Evolutionary conservation across 768 basidiomycete genomes (phyloP), one percentile per base, ranked within the genome.

Genomic region (Russula abietina): DNA sequence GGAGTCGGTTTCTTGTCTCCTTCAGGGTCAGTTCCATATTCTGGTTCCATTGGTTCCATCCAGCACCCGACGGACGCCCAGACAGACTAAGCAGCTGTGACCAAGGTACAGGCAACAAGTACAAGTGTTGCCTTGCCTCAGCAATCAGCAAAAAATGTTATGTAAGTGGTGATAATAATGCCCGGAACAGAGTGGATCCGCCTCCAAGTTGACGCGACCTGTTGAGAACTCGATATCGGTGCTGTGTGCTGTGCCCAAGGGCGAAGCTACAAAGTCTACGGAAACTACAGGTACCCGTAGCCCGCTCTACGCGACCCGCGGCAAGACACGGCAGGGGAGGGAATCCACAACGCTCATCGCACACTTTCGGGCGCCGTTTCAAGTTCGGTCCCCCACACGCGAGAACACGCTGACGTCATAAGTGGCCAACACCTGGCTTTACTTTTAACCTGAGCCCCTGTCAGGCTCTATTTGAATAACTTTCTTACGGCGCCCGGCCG

Each of bases 101-200:
- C 28, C 57, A 59, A 64, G 51, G 57, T 59, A 59, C 57, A 59
- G 53, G 53, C 39, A 55, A 49, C 45, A 19, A 60, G 41, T 36
- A 46, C 48, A 32, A 14, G 55, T 32, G 28, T 30, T 30, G 28
- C n/a, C n/a, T 12, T 17, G 55, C 45, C 62, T 22, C 26, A 51
- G 39, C 12, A 55, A 55, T 22, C 26, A 51, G 39, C 12, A 55
- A 55, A 12, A 24, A 24, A 28, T 33, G 54, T 64, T 64, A 64
- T 64, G 63, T 64, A 64, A 64, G 63, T 43, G 16, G 57, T 48
- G 49, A 38, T 48, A 55, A 9, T 49, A 36, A 19, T 22, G 22
- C 45, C 26, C 63, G 63, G 63, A 60, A 39, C 38, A 56, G 59
- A 43, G 63, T 64, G 63, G 63, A 39, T 64, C 58, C 63, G 55